Evolutionary conservation across 108 stramenopile species (phyloP).

Genomic region (Cyclotella cryptica): DNA sequence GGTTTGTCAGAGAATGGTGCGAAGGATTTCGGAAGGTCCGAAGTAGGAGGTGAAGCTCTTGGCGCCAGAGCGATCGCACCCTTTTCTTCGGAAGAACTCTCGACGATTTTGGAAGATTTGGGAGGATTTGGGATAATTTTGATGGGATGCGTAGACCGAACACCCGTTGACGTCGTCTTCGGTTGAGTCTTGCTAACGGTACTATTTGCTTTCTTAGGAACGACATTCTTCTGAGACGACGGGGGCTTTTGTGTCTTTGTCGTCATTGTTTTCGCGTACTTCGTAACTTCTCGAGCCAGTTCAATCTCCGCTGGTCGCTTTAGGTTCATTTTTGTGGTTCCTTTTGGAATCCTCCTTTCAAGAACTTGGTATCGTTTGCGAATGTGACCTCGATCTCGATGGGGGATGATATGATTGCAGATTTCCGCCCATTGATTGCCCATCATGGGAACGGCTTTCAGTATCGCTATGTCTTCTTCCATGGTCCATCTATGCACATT

Average conservation of each 20-base stretch:
- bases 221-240: conserved; percentile 16
- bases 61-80: neutral
- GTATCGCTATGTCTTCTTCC: conserved; percentile 82
- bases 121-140: too few relatives aligned
- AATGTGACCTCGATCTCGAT: conserved; percentile 85
- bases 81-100: neutral
- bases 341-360: conserved; percentile 75
- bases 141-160: too few relatives aligned
- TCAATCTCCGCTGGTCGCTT: conserved; percentile 18
- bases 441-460: conserved; percentile 82
- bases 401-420: conserved; percentile 73
- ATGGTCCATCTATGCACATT: conserved; percentile 90
- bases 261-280: conserved; percentile 7
- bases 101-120: too few relatives aligned
- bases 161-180: neutral
- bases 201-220: conserved; percentile 14
- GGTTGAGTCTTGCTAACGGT: neutral
- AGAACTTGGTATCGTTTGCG: conserved; percentile 89
- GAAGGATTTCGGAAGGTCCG: neutral
- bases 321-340: conserved; percentile 40
- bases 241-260: neutral
- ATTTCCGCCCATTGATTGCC: conserved; percentile 89
- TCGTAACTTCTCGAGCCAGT: neutral
- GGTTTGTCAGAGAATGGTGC: neutral
- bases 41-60: neutral